A percentile compares a stretch with the other conserved stretches of the same genome.
Conservation (phyloP, 2,329 filamentous ascomycete species). For the Cladosporium sp. region DNA sequence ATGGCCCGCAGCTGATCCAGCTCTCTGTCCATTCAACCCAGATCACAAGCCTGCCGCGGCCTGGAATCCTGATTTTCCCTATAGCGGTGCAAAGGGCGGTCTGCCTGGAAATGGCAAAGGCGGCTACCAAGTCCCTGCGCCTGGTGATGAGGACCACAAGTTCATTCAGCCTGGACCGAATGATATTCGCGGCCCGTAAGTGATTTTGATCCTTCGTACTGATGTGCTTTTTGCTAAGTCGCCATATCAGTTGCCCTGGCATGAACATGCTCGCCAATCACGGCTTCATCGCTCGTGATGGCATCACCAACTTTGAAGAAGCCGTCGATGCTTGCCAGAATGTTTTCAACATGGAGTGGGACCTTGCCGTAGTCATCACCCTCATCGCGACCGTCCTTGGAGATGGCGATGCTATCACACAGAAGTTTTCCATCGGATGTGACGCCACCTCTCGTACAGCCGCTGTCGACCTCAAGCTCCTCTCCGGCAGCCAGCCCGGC, state of each 20-base stretch:
- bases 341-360: conserved; percentile 39
- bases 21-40: conserved; percentile 1
- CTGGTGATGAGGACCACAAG: conserved; percentile 33
- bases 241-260: conserved; percentile 30
- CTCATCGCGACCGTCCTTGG: conserved; percentile 32
- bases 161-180: conserved; percentile 30
- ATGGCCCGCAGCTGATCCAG: conserved; percentile 4
- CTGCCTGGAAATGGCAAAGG: conserved; percentile 31
- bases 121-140: conserved; percentile 37
- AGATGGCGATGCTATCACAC: conserved; percentile 36
- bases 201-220: background rate
- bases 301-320: conserved; percentile 37
- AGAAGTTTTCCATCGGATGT: conserved; percentile 38
- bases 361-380: conserved; percentile 36
- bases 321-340: conserved; percentile 40
- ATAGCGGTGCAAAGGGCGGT: conserved; percentile 15
- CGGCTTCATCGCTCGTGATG: conserved; percentile 37
- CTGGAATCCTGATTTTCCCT: conserved; percentile 6
- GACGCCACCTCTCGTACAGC: conserved; percentile 36
- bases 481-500: conserved; percentile 24
- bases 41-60: conserved; percentile 7
- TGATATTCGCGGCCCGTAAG: conserved; percentile 35
- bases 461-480: background rate
- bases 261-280: conserved; percentile 39
- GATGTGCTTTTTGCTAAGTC: conserved; percentile 17